Base-by-base conservation (phyloP, 2,329 filamentous ascomycete genomes). In the Alternaria sp. region DNA sequence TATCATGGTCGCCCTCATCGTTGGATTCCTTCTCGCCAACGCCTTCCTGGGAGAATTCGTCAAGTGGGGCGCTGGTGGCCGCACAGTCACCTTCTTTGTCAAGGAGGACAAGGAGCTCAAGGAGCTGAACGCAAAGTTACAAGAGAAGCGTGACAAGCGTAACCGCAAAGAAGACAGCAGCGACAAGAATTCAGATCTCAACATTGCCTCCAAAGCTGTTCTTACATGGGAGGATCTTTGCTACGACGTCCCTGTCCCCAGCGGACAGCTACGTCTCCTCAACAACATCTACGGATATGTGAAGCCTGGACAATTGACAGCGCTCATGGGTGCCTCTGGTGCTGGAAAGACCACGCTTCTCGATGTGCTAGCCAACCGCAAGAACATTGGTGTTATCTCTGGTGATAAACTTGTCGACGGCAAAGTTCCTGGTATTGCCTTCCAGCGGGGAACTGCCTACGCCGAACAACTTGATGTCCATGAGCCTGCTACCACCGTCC, bases 291-390 rank as follows among this genome's bases (percentile, higher is more conserved):
- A 77, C 37, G 85, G 79, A 17, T 87, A 80, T 74, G 84, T 86
- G 5, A 85, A 84, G 58, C 85, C 85, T 5, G 85, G 84, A 0
- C 82, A 82, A 7, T 75, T 86, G 13, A 86, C 81, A 4, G 82
- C 80, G 1, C 68, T 79, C 26, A 78, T 77, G 74, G 74, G 76
- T 21, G 76, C 74, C 3, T 85, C 82, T 3, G 85, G 85, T n/a
- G 92, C 92, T 4, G 92, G 92, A 48, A 96, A 96, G 79, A 95
- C 92, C 0, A 96, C 92, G 0, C 80, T 96, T 0, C 81, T 96
- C 3, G 91, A 96, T 69, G 90, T 94, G 1, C 80, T 96, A 10
- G 87, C 88, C 1, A 79, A 83, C 5, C 79, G 88, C 55, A 88
- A 87, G 75, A 89, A 85, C 63, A 86, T 88, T 60, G 87, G 88